phyloP scores from a whole-genome alignment of 2,329 filamentous ascomycete genomes.

The Pyricularia pennisetigena region DNA sequence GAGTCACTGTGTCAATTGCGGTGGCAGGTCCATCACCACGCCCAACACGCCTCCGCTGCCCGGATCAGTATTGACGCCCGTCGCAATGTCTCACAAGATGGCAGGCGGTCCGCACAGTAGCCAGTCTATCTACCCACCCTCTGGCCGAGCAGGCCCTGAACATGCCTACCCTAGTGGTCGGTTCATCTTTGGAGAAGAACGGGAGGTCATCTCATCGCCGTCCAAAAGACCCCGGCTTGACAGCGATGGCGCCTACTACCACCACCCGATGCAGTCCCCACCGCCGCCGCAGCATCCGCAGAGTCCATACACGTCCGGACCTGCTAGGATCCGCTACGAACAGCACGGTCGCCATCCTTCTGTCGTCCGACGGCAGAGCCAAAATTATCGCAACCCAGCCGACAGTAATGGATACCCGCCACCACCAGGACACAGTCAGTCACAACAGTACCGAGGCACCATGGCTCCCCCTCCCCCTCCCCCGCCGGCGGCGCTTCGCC shows the following conservation, averaged over 20 bases:
- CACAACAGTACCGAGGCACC: conserved; percentile 5
- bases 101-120: neutral
- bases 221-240: conserved; percentile 24
- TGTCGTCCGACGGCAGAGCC: neutral
- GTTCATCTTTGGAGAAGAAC: neutral
- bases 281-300: neutral
- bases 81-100: neutral
- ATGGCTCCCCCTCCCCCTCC: conserved; percentile 15
- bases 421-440: neutral
- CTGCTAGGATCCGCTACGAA: neutral
- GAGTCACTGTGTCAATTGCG: conserved; percentile 60
- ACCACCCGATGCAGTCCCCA: neutral
- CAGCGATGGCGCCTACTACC: conserved; percentile 8
- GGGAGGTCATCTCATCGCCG: conserved; percentile 16
- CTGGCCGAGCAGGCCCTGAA: neutral
- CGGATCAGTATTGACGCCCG: neutral
- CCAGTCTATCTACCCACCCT: neutral
- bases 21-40: conserved; percentile 55
- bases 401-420: neutral
- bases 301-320: neutral
- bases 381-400: neutral
- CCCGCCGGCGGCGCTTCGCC: neutral
- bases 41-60: conserved; percentile 39
- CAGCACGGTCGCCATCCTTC: neutral
- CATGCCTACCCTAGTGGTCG: neutral